Evolutionary conservation across 306 rosid genomes (phyloP).

Genomic region (Acacia acuminata): DNA sequence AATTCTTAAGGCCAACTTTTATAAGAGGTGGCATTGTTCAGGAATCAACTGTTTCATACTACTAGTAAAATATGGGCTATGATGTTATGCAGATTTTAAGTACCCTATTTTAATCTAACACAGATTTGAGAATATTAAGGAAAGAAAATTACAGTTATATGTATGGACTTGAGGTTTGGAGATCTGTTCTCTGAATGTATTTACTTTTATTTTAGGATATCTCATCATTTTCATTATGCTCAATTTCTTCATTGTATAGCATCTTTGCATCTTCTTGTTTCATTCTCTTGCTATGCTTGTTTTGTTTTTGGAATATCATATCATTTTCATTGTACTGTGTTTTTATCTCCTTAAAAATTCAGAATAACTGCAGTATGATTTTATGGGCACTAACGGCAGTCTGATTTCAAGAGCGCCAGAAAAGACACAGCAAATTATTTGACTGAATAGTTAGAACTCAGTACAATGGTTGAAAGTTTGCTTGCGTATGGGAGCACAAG

Average conservation of each 20-base stretch:
- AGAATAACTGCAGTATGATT: conserved; percentile 10
- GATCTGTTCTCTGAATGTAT: background rate
- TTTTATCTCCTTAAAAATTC: background rate
- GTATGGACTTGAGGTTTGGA: background rate
- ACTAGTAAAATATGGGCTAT: background rate
- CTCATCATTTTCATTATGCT: background rate
- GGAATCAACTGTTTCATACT: background rate
- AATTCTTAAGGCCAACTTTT: background rate
- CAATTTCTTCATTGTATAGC: background rate
- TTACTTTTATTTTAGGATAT: background rate
- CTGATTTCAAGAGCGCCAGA: conserved; percentile 16
- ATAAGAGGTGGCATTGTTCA: background rate
- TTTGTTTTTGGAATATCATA: background rate
- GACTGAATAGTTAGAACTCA: conserved; percentile 5
- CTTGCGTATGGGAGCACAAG: background rate
- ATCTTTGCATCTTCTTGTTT: background rate
- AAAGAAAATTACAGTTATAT: background rate
- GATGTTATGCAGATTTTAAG: background rate
- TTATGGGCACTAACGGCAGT: conserved; percentile 3
- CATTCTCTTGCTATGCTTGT: background rate
- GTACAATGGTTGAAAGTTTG: conserved; percentile 6
- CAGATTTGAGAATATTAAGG: background rate
- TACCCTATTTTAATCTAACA: background rate
- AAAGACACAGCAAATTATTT: conserved; percentile 8
- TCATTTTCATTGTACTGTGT: background rate